phyloP scores from a whole-genome alignment of 139 green algal genomes.

The Tetraselmis chui region DNA sequence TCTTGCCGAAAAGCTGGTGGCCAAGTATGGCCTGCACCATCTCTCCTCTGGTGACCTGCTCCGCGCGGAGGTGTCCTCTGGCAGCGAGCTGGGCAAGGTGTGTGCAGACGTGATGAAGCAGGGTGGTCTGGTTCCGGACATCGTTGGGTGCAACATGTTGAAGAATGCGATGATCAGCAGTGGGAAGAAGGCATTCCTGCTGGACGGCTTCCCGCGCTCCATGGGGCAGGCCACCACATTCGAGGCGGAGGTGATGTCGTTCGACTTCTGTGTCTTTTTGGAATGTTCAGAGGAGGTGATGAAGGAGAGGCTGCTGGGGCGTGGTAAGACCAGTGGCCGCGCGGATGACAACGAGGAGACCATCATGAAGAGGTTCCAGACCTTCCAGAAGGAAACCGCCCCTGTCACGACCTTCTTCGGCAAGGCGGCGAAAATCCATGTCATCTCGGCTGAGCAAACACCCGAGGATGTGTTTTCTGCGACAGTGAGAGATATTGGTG shows the following conservation, averaged over 20 bases:
- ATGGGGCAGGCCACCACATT: constrained; percentile 56
- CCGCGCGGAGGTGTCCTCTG: constrained; percentile 58
- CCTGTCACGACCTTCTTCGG: constrained; percentile 7
- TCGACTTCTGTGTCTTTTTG: constrained; percentile 6
- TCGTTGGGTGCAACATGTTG: constrained; percentile 46
- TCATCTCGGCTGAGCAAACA: neutral
- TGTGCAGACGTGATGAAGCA: constrained; percentile 73
- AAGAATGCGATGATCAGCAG: constrained; percentile 62
- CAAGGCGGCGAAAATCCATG: neutral
- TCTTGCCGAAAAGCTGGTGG: constrained; percentile 69
- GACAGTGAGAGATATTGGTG: neutral
- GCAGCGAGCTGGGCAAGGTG: constrained; percentile 46
- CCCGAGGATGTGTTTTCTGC: neutral
- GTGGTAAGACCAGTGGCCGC: constrained; percentile 51
- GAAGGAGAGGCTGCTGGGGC: constrained; percentile 38
- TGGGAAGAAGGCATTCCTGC: constrained; percentile 60
- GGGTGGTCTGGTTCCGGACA: constrained; percentile 69
- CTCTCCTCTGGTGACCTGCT: constrained; percentile 66
- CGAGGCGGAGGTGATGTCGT: constrained; percentile 19
- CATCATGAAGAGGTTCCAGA: constrained; percentile 45
- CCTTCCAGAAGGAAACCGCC: constrained; percentile 11
- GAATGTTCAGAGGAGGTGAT: constrained; percentile 26
- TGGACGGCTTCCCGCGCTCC: constrained; percentile 87
- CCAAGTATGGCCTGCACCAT: constrained; percentile 52
- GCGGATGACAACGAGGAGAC: constrained; percentile 57